Percentiles rank a stretch among this genome's conserved stretches.
These are phyloP conservation scores for Jasminum sambac DNA, from an alignment of 257 asterid genomes.

Conservation along the genomic window DNA sequence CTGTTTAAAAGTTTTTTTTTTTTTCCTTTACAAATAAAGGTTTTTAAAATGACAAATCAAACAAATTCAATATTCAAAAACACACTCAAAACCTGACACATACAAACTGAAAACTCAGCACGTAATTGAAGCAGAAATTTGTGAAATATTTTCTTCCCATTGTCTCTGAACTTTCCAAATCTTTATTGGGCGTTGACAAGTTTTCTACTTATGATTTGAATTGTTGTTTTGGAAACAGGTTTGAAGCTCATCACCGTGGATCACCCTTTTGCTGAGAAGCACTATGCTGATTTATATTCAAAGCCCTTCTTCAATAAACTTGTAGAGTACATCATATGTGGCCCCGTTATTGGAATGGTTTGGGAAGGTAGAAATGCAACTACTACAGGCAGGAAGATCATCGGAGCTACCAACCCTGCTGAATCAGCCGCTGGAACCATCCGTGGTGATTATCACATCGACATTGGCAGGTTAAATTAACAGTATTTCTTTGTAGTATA, in stretches of 20 bases:
- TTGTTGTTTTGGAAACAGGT: slow-evolving; percentile 38
- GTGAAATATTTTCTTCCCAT: no score
- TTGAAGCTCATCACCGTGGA: slow-evolving; percentile 80
- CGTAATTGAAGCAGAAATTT: no score
- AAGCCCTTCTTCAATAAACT: slow-evolving; percentile 88
- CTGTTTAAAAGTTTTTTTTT: no score
- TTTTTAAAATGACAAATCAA: no score
- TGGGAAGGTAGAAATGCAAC: slow-evolving; percentile 95
- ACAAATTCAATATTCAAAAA: no score
- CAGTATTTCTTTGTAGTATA: background rate
- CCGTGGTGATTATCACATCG: slow-evolving; percentile 90
- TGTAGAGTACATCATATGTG: slow-evolving; percentile 86
- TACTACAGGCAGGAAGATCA: slow-evolving; percentile 82
- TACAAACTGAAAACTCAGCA: no score
- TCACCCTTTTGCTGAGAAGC: slow-evolving; percentile 86
- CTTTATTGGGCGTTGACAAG: no score
- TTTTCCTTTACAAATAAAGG: no score
- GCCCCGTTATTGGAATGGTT: slow-evolving; percentile 96
- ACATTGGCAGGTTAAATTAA: slow-evolving; percentile 70
- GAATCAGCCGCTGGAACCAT: slow-evolving; percentile 93
- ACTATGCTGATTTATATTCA: slow-evolving; percentile 84
- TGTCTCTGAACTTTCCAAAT: no score
- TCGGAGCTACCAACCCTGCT: slow-evolving; percentile 96
- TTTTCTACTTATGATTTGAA: background rate
- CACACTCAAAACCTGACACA: no score